phyloP scores from a whole-genome alignment of 1,139 yeast species.

The Yamadazyma dushanensis region DNA sequence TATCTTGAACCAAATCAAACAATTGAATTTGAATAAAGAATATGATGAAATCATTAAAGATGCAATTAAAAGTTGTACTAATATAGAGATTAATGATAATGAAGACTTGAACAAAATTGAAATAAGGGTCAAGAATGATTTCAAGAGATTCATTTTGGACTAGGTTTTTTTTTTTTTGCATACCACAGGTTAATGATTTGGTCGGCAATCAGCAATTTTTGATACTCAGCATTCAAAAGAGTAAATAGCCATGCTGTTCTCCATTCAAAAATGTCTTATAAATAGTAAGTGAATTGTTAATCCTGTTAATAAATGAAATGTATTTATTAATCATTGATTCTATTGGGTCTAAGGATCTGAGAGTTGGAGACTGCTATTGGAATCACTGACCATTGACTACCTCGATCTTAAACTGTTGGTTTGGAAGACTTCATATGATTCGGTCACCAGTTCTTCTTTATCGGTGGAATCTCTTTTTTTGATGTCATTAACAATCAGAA shows the following conservation, averaged over 20 bases:
- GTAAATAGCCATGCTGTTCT: no score
- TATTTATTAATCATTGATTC: slow-evolving; percentile 1
- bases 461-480: slow-evolving; percentile 8
- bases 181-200: slow-evolving; percentile 4
- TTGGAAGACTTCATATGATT: not conserved
- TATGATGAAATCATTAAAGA: slow-evolving; percentile 30
- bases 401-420: not conserved
- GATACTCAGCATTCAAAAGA: not conserved
- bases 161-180: slow-evolving; percentile 12
- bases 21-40: slow-evolving; percentile 27
- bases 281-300: slow-evolving; percentile 10
- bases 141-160: slow-evolving; percentile 43
- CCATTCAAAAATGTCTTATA: slow-evolving; percentile 11
- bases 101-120: slow-evolving; percentile 29
- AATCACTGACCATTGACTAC: no score
- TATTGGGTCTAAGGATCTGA: no score
- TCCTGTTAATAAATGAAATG: slow-evolving; percentile 10
- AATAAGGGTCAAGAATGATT: slow-evolving; percentile 44
- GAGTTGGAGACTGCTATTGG: no score
- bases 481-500: slow-evolving; percentile 9
- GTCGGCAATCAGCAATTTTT: not conserved
- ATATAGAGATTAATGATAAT: slow-evolving; percentile 38
- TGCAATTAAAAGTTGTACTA: slow-evolving; percentile 36
- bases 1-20: slow-evolving; percentile 43
- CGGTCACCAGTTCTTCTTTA: slow-evolving; percentile 2